Conservation (phyloP, 164 flowering plant species). For the Nymphaea colorata region DNA sequence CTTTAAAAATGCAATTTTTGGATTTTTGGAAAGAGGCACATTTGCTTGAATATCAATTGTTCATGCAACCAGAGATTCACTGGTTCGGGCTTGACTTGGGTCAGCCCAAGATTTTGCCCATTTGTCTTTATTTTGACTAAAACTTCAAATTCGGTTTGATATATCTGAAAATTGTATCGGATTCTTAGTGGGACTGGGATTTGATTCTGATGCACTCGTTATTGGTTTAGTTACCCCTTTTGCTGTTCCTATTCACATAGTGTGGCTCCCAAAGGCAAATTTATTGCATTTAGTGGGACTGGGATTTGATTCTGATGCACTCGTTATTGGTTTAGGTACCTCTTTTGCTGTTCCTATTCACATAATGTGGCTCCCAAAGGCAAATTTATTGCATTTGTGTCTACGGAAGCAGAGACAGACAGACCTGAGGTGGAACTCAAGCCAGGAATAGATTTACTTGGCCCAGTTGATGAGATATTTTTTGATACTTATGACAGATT, state of each 20-base stretch:
- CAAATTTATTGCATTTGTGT: constrained; percentile 89
- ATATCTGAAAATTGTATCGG: no score
- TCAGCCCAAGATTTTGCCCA: no score
- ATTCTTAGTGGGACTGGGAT: no score
- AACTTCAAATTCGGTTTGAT: no score
- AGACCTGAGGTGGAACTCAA: constrained; percentile 64
- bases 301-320: no score
- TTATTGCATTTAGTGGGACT: no score
- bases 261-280: constrained; percentile 95
- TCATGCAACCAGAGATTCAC: no score
- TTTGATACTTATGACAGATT: constrained; percentile 81
- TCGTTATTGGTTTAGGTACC: constrained; percentile 44
- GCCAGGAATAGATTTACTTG: constrained; percentile 83
- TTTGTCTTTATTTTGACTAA: no score
- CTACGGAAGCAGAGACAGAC: constrained; percentile 89
- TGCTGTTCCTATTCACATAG: constrained; percentile 93
- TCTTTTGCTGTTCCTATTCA: constrained; percentile 87
- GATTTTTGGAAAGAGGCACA: no score
- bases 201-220: background rate
- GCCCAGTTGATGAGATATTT: constrained; percentile 90
- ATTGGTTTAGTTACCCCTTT: constrained; percentile 65
- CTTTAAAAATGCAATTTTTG: no score
- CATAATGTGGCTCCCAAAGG: constrained; percentile 98
- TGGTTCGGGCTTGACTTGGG: no score
- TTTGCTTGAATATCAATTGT: no score